Base-by-base conservation (phyloP, 2,329 filamentous ascomycete species). In the Botryotinia convoluta region DNA sequence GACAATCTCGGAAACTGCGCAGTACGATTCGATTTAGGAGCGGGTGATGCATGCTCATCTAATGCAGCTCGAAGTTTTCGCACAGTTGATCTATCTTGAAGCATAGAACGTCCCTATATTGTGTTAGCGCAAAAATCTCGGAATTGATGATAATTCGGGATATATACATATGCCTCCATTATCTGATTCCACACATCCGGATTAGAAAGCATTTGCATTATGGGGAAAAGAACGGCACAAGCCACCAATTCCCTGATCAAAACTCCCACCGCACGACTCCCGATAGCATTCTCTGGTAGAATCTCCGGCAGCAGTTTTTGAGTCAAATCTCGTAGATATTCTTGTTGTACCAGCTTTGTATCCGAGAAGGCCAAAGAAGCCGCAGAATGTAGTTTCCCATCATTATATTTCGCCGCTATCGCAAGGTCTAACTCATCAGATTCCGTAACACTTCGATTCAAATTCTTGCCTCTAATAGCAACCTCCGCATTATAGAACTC, bases 101-200 rank as follows among this genome's bases (percentile, higher is more conserved):
- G 86, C 85, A 97, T 92, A 39, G 92, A 92, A 68, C 93, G 91
- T 29, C 94, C 92, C 82, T 91, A 64, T 44, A 63, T 68, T n/a
- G 20, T 48, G 26, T 78, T 42, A 79, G 74, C 64, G 48, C 44
- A 54, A 70, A 48, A 69, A 51, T 42, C 35, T 45, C 29, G n/a
- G 26, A 26, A 67, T 32, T 32, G 1, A 26, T 48, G 29, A 18
- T 67, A 60, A 62, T 65, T 4, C 20, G 60, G 64, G 20, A n/a
- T 32, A 75, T 82, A 79, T 77, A 83, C 91, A 82, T 92, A 94
- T 72, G 91, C 95, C 82, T 98, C 95, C 87, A 98, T 94, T 74
- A 97, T 83, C 82, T 98, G 95, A 79, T 99, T 98, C 95, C 95
- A 99, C 14, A 92, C 97, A 83, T 99, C 97, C 1, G 97, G 95